Evolutionary conservation across 345 rosid genomes (phyloP).

Genomic region (Hypericum androsaemum): DNA sequence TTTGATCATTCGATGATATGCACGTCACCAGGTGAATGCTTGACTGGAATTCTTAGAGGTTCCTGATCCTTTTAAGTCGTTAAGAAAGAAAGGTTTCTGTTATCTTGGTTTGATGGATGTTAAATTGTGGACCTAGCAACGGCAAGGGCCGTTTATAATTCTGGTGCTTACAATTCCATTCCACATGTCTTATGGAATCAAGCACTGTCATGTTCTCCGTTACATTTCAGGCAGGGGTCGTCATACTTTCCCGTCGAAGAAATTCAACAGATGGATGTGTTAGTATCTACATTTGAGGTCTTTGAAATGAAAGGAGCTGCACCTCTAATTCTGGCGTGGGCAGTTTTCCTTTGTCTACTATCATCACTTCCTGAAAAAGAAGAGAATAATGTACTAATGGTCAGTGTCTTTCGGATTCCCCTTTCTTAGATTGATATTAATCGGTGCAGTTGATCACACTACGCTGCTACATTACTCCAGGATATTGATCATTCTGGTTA

Average conservation of each 20-base stretch:
- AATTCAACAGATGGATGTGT: constrained; percentile 81
- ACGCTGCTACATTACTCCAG: constrained; percentile 25
- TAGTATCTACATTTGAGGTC: constrained; percentile 55
- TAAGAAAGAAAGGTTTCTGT: too few species aligned
- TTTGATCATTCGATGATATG: too few species aligned
- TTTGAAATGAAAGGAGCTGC: constrained; percentile 65
- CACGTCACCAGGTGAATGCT: too few species aligned
- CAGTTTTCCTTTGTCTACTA: constrained; percentile 78
- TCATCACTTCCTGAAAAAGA: constrained; percentile 69
- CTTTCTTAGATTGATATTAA: constrained; percentile 4
- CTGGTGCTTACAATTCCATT: too few species aligned
- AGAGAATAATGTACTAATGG: constrained; percentile 50
- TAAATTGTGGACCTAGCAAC: too few species aligned
- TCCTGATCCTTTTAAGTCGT: too few species aligned
- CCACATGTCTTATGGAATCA: too few species aligned
- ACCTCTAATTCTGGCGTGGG: constrained; percentile 80
- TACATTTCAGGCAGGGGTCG: constrained; percentile 41
- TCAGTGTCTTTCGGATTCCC: constrained; percentile 20
- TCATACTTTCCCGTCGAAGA: constrained; percentile 50
- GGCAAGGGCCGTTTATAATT: too few species aligned
- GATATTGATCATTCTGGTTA: constrained; percentile 82
- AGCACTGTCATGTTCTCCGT: too few species aligned
- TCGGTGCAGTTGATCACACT: constrained; percentile 6
- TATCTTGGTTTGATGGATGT: too few species aligned
- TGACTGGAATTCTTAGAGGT: too few species aligned